Evolutionary conservation across 2,329 filamentous ascomycete genomes (phyloP), one percentile per base, ranked within the genome.

Genomic region (Dactylonectria macrodidyma): DNA sequence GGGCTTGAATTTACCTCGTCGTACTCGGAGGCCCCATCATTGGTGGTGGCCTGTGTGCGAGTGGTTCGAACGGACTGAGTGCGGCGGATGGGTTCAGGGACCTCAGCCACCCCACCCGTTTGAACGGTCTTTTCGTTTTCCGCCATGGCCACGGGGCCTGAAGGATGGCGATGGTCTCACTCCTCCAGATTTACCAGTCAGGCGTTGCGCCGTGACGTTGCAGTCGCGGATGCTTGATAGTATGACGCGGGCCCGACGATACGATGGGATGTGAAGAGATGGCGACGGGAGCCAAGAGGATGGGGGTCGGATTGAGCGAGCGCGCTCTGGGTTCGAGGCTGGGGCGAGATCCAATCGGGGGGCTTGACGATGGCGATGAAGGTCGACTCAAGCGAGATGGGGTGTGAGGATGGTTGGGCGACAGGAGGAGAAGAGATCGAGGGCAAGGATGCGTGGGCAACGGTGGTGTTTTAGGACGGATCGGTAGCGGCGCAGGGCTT

Each of bases 121-220:
- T 71, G 71, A 60, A 63, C 60, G 52, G 67, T 72, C 72, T 79
- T 79, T 71, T 78, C 77, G 63, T 77, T 77, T 68, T 73, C 75
- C 70, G 72, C 73, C 77, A 79, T 79, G 76, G 74, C 76, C 72
- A 70, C 68, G 60, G 67, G 73, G 73, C 74, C 74, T 56, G 62
- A 54, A 67, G 54, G 68, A 65, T 55, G 67, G 64, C 56, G 62
- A 60, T 59, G 56, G 9, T 50, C 68, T 67, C 68, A 70, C 67
- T 70, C 68, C 71, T 69, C 71, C 74, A 76, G 64, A 64, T 65
- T 67, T 55, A 59, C 52, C 26, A 54, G 60, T 26, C 47, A 57
- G 65, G 57, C 61, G 68, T 55, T 52, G 38, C 51, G 62, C 63
- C 68, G 46, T 56, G 58, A 60, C 63, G 62, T n/a, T 56, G 16